Percentiles rank a stretch among this genome's conserved stretches.
Conservation (phyloP, 2,329 filamentous ascomycete species). For the Colletotrichum cuscutae region DNA sequence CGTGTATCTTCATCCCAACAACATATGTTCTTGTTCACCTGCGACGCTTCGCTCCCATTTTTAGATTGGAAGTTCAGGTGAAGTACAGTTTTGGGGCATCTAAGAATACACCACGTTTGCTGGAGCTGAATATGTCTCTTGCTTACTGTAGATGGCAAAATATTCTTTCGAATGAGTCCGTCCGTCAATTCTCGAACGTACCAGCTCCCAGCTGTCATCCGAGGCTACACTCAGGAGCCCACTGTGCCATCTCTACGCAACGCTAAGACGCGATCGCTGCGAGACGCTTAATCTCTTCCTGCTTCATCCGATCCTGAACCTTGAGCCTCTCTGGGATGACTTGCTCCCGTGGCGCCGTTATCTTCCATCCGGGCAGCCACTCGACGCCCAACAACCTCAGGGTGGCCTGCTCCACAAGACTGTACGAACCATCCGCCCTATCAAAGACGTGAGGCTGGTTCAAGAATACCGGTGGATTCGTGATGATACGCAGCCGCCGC, state of each 20-base stretch:
- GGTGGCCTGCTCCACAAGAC: conserved; percentile 66
- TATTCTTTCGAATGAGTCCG: background rate
- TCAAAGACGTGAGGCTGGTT: conserved; percentile 64
- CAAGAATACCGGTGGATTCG: conserved; percentile 54
- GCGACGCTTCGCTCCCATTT: too few species aligned
- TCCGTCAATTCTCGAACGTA: background rate
- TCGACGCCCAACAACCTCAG: conserved; percentile 58
- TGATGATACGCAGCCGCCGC: conserved; percentile 41
- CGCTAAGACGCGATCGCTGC: conserved; percentile 33
- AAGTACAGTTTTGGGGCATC: background rate
- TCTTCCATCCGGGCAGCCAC: conserved; percentile 62
- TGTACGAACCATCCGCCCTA: conserved; percentile 58
- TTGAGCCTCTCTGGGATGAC: conserved; percentile 54
- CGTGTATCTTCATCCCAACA: too few species aligned
- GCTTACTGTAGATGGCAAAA: background rate
- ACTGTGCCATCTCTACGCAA: background rate
- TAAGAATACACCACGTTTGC: too few species aligned
- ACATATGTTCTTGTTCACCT: too few species aligned
- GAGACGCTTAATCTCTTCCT: conserved; percentile 53
- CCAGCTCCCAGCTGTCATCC: background rate
- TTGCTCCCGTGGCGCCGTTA: conserved; percentile 57
- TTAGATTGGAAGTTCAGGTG: background rate
- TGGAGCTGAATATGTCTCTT: background rate
- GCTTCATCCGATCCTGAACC: conserved; percentile 41
- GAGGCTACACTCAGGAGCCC: background rate